Conservation (phyloP, 169 alveolate species). For the Plasmodium knowlesi region DNA sequence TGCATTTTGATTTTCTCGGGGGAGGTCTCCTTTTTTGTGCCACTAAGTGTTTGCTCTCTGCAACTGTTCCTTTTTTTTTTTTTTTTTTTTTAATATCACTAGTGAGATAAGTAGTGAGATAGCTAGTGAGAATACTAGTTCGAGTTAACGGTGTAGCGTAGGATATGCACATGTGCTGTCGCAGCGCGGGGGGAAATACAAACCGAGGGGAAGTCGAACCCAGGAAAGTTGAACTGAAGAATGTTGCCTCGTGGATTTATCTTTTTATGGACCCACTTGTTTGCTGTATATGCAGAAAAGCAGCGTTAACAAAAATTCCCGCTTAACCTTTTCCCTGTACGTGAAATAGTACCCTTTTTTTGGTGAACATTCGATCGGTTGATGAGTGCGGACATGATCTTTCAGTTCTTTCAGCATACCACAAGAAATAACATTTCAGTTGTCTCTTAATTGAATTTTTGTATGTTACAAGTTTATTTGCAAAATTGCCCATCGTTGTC, state of each 20-base stretch:
- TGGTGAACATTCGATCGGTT: background rate
- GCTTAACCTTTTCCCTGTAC: background rate
- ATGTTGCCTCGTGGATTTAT: background rate
- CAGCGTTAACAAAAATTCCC: background rate
- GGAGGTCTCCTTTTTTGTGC: background rate
- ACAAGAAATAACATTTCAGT: background rate
- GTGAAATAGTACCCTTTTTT: background rate
- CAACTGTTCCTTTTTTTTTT: background rate
- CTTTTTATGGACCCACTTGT: background rate
- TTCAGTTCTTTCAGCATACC: background rate
- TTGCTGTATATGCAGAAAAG: background rate
- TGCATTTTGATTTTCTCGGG: conserved; percentile 16
- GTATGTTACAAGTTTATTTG: background rate
- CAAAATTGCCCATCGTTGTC: background rate
- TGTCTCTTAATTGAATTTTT: background rate
- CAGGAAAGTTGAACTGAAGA: background rate
- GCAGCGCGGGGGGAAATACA: background rate
- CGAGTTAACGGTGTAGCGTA: background rate
- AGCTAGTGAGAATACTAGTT: background rate
- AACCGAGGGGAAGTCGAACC: background rate
- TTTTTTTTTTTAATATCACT: background rate
- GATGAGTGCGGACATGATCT: background rate
- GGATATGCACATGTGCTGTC: background rate
- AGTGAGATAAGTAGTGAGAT: background rate
- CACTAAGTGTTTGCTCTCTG: background rate